These are phyloP conservation scores for Eucalyptus victrix DNA, from an alignment of 345 rosid genomes.

Conservation along the genomic window DNA sequence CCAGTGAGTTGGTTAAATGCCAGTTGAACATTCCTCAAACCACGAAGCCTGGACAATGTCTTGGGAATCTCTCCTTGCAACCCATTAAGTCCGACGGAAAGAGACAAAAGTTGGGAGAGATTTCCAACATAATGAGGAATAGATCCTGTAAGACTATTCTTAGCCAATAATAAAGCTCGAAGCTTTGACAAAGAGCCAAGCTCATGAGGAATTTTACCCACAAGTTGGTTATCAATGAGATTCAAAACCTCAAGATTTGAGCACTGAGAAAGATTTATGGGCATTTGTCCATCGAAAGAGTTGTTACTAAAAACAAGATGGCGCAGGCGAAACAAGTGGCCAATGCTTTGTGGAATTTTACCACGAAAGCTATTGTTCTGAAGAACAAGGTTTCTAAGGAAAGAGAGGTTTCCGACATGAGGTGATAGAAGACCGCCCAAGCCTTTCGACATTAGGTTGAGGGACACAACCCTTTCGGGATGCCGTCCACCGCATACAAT, in stretches of 20 bases:
- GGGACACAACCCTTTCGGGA: neutral
- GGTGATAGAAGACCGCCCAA: neutral
- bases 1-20: neutral
- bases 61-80: neutral
- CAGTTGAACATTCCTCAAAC: neutral
- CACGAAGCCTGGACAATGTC: neutral
- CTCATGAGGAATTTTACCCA: neutral
- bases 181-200: neutral
- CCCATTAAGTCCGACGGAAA: rapidly evolving
- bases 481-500: neutral
- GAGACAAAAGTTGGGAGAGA: neutral
- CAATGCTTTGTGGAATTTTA: neutral
- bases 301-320: rapidly evolving
- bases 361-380: neutral
- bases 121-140: neutral
- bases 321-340: neutral
- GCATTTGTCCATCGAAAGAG: neutral
- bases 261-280: neutral
- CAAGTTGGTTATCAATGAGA: neutral
- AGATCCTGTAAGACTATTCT: neutral
- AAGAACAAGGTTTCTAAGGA: neutral
- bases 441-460: neutral
- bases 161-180: neutral
- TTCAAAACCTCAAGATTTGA: neutral
- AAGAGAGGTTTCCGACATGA: neutral